A percentile compares a stretch with the other conserved stretches of the same genome.
phyloP scores from a whole-genome alignment of 2,329 filamentous ascomycete species.

The Capronia coronata region DNA sequence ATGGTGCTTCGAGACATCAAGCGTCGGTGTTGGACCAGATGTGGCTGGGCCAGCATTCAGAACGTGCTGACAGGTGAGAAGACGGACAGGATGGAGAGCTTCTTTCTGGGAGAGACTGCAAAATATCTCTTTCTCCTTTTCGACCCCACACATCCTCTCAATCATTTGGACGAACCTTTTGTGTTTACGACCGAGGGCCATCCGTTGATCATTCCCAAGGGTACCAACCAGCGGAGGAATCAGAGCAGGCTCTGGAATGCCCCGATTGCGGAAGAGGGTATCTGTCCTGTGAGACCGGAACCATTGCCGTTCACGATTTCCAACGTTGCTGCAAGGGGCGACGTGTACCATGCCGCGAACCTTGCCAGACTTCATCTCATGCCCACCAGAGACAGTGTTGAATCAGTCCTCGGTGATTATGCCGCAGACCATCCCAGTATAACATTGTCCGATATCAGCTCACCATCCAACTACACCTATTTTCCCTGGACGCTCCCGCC shows the following conservation, averaged over 20 bases:
- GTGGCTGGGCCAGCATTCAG: conserved; percentile 87
- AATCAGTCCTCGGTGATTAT: conserved; percentile 51
- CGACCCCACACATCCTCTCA: conserved; percentile 76
- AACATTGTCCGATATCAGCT: conserved; percentile 48
- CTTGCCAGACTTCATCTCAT: conserved; percentile 75
- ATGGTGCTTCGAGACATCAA: conserved; percentile 90
- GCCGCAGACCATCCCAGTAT: conserved; percentile 51
- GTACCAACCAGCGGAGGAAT: conserved; percentile 26
- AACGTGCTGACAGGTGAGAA: conserved; percentile 77
- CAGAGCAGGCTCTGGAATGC: conserved; percentile 15
- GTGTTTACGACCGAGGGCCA: conserved; percentile 97
- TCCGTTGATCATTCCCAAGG: conserved; percentile 72
- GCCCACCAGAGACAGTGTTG: conserved; percentile 52
- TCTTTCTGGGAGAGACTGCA: conserved; percentile 91
- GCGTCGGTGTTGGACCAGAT: conserved; percentile 78
- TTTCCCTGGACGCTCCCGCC: conserved; percentile 90
- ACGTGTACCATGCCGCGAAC: conserved; percentile 83
- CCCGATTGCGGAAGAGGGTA: conserved; percentile 6
- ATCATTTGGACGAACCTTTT: conserved; percentile 75
- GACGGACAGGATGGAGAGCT: conserved; percentile 95
- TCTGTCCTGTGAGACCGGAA: conserved; percentile 59
- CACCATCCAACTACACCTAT: conserved; percentile 70
- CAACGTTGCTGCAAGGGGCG: conserved; percentile 66
- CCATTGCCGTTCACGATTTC: conserved; percentile 66
- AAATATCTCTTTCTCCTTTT: conserved; percentile 95